Conservation (phyloP, 768 basidiomycete genomes). For the Hortiboletus campestris region DNA sequence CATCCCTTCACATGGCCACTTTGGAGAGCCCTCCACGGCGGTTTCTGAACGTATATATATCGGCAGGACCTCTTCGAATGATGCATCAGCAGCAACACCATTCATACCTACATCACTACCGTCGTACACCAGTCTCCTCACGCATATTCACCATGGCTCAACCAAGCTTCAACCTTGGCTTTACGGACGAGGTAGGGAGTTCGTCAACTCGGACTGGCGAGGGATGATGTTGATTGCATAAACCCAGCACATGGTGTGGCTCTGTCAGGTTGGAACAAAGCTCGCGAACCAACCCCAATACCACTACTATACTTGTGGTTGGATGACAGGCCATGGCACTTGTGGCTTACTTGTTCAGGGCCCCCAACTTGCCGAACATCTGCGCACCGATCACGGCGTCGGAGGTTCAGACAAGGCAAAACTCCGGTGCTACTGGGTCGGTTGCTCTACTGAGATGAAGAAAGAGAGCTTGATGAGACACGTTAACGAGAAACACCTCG, state of each 20-base stretch:
- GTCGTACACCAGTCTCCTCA: not conserved
- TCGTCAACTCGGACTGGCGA: not conserved
- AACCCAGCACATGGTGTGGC: slow-evolving; percentile 4
- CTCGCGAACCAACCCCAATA: not conserved
- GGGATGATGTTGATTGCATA: not conserved
- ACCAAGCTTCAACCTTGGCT: not conserved
- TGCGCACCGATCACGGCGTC: slow-evolving; percentile 22
- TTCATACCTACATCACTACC: not conserved
- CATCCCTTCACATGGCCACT: slow-evolving; percentile 14
- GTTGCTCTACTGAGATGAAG: slow-evolving; percentile 21
- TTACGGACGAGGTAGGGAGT: slow-evolving; percentile 11
- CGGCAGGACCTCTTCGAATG: not conserved
- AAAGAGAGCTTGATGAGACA: slow-evolving; percentile 30
- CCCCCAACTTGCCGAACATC: slow-evolving; percentile 18
- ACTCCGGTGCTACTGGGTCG: slow-evolving; percentile 19
- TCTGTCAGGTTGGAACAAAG: not conserved
- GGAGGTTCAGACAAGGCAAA: slow-evolving; percentile 7
- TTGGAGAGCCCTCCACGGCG: slow-evolving; percentile 21
- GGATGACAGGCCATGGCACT: not conserved
- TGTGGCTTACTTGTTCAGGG: slow-evolving; percentile 11
- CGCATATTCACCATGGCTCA: slow-evolving; percentile 2
- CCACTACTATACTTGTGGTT: slow-evolving; percentile 15
- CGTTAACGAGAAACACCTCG: slow-evolving; percentile 26
- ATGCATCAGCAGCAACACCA: slow-evolving; percentile 4
- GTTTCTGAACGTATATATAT: slow-evolving; percentile 20